These are phyloP conservation scores for Myochromella boudieri DNA, from an alignment of 768 basidiomycete species.

Conservation along the genomic window DNA sequence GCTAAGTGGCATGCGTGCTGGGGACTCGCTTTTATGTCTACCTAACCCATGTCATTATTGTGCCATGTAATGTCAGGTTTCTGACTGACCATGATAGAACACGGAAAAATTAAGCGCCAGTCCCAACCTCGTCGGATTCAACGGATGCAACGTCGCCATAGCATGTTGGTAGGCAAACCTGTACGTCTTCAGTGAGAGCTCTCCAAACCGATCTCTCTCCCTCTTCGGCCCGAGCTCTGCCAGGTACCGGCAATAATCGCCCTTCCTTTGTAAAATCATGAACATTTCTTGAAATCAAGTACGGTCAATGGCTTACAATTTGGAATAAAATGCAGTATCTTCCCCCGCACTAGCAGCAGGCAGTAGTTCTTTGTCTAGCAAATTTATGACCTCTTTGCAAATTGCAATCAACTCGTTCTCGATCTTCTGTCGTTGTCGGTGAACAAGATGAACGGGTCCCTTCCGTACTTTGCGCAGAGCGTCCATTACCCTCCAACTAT, in stretches of 20 bases:
- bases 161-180: conserved; percentile 87
- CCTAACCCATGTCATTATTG: background rate
- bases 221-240: conserved; percentile 80
- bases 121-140: conserved; percentile 86
- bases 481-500: conserved; percentile 82
- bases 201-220: conserved; percentile 67
- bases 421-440: conserved; percentile 70
- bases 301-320: conserved; percentile 57
- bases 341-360: conserved; percentile 67
- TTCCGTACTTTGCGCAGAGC: conserved; percentile 64
- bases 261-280: conserved; percentile 31
- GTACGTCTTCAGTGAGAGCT: conserved; percentile 81
- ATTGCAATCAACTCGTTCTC: conserved; percentile 74
- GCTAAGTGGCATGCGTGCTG: conserved; percentile 87
- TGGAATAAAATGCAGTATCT: conserved; percentile 87
- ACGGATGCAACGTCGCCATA: conserved; percentile 64
- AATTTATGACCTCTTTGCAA: conserved; percentile 76
- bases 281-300: background rate
- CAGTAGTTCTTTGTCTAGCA: conserved; percentile 55
- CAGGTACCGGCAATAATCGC: conserved; percentile 90
- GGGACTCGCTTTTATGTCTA: conserved; percentile 79
- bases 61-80: background rate
- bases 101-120: conserved; percentile 93
- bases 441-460: conserved; percentile 66
- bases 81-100: conserved; percentile 68